Percentiles rank a stretch among this genome's conserved stretches.
Conservation (phyloP, 2,329 filamentous ascomycete species). For the Verticillium zaregamsianum region DNA sequence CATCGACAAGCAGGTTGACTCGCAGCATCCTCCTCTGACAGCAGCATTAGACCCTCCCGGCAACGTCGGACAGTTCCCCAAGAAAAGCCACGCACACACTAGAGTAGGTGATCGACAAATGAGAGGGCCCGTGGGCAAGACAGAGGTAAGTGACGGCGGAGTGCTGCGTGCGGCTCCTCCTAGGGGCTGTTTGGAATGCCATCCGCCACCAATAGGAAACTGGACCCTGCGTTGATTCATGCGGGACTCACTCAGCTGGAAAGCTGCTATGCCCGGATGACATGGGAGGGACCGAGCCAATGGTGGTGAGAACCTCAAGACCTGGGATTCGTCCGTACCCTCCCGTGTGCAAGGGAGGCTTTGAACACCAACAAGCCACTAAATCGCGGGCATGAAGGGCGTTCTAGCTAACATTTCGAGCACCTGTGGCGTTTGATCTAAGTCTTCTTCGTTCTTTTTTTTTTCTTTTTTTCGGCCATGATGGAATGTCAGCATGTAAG, state of each 20-base stretch:
- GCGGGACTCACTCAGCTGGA: neutral
- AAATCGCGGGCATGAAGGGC: neutral
- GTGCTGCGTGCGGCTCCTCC: neutral
- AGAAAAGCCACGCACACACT: neutral
- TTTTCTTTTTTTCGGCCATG: neutral
- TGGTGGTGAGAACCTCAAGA: neutral
- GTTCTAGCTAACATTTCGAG: too few species aligned
- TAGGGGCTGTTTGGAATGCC: neutral
- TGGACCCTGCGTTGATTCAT: neutral
- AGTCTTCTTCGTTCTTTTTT: rapidly evolving
- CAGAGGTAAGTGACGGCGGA: neutral
- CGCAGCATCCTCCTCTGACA: neutral
- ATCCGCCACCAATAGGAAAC: neutral
- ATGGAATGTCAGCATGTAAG: neutral
- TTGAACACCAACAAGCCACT: neutral
- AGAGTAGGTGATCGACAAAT: neutral
- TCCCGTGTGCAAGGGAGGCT: neutral
- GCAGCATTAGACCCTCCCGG: neutral
- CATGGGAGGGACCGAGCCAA: neutral
- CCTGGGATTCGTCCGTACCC: neutral
- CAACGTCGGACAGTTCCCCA: neutral
- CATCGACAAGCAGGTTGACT: neutral
- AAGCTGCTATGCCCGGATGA: neutral
- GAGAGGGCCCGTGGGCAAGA: neutral
- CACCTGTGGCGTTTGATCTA: neutral